Percentiles rank a stretch among this genome's conserved stretches.
Evolutionary conservation across 257 asterid species (phyloP).

Genomic region (Jacaranda copaia): DNA sequence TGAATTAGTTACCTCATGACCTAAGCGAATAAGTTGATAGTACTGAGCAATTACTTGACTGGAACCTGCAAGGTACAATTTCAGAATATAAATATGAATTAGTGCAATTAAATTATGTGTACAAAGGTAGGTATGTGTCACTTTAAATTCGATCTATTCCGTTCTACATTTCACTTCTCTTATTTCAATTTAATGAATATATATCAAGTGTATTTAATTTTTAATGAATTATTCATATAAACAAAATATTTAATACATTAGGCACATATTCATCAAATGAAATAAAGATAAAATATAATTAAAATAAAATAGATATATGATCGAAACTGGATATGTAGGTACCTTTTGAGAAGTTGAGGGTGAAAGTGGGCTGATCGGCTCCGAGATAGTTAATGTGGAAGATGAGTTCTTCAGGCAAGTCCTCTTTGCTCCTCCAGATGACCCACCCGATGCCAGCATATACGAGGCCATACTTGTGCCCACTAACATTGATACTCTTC

Average conservation of each 20-base stretch:
- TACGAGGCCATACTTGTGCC: constrained; percentile 90
- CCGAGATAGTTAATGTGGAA: constrained; percentile 94
- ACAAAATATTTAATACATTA: too few species aligned
- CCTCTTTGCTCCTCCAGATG: constrained; percentile 85
- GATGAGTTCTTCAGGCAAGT: constrained; percentile 86
- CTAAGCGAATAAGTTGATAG: constrained; percentile 87
- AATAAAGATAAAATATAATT: background rate
- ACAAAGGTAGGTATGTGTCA: too few species aligned
- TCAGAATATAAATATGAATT: background rate
- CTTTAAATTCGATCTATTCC: too few species aligned
- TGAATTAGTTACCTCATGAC: constrained; percentile 60
- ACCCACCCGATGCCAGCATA: constrained; percentile 96
- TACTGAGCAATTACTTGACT: constrained; percentile 92
- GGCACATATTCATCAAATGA: too few species aligned
- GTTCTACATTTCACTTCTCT: too few species aligned
- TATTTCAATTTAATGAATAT: too few species aligned
- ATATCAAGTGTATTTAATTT: too few species aligned
- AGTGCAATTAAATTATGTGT: too few species aligned
- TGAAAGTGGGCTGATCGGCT: constrained; percentile 93
- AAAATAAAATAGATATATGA: background rate
- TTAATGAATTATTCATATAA: too few species aligned
- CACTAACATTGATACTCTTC: constrained; percentile 90
- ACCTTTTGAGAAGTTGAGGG: constrained; percentile 96
- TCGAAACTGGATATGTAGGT: background rate
- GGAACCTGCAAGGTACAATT: constrained; percentile 63